phyloP scores from a whole-genome alignment of 2,329 filamentous ascomycete species.

The Tolypocladium tundrense region DNA sequence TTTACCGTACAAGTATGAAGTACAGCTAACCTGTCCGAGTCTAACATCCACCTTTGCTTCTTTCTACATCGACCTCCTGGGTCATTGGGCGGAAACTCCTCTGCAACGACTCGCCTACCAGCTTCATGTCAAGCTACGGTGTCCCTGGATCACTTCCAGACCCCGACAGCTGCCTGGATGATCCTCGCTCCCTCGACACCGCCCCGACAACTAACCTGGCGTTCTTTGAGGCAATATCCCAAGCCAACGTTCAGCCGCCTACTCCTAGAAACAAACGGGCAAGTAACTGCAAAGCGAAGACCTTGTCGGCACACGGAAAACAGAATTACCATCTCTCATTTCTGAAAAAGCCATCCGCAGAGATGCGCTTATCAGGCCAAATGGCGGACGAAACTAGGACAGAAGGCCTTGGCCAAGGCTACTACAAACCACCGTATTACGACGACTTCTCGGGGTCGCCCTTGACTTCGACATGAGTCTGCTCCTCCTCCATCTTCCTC shows the following conservation, averaged over 20 bases:
- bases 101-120: neutral
- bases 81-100: neutral
- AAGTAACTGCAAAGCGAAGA: neutral
- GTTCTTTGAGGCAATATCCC: neutral
- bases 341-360: neutral
- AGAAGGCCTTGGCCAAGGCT: neutral
- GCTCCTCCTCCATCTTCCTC: constrained; percentile 4
- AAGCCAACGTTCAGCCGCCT: neutral
- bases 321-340: neutral
- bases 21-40: neutral
- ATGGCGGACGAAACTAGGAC: no score
- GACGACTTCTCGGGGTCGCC: constrained; percentile 1
- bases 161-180: neutral
- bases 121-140: neutral
- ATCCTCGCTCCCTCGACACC: no score
- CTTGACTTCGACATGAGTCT: constrained; percentile 1
- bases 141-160: neutral
- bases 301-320: neutral
- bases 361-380: neutral
- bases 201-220: no score
- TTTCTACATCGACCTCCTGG: neutral
- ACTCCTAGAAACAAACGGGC: neutral
- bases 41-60: neutral
- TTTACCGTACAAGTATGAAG: neutral
- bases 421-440: no score